Evolutionary conservation across 2,329 filamentous ascomycete species (phyloP).

Genomic region (Neofusicoccum umdonicola): DNA sequence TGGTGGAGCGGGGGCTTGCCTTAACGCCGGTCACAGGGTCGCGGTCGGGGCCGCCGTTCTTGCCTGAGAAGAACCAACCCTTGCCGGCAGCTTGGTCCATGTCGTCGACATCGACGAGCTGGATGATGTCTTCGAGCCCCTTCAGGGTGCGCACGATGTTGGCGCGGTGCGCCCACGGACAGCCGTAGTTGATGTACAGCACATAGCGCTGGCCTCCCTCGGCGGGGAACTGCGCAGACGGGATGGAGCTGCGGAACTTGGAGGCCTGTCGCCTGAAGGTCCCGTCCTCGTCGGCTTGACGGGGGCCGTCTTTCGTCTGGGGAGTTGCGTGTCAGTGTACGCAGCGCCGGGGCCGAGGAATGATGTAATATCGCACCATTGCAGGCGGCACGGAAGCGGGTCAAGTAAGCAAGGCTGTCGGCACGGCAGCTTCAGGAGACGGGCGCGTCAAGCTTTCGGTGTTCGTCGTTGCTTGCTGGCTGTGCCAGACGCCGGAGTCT

Average conservation of each 20-base stretch:
- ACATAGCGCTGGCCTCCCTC: conserved; percentile 54
- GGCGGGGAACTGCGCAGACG: conserved; percentile 53
- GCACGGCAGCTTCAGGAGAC: no score
- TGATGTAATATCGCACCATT: neutral
- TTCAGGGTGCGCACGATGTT: conserved; percentile 50
- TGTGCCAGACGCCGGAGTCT: neutral
- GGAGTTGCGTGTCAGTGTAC: neutral
- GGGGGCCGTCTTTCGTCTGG: conserved; percentile 4
- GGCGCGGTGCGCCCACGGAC: conserved; percentile 59
- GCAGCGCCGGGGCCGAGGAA: neutral
- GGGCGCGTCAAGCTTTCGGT: no score
- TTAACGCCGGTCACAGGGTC: conserved; percentile 31
- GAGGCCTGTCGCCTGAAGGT: conserved; percentile 58
- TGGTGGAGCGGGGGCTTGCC: conserved; percentile 18
- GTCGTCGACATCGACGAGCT: conserved; percentile 42
- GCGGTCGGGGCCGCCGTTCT: conserved; percentile 26
- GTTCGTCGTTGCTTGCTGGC: no score
- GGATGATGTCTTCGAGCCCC: conserved; percentile 48
- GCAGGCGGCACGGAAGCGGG: neutral
- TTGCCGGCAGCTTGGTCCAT: conserved; percentile 19
- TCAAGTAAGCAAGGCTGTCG: no score
- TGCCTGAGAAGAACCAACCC: conserved; percentile 32
- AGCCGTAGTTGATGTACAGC: conserved; percentile 58
- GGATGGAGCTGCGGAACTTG: conserved; percentile 55
- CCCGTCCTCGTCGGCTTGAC: conserved; percentile 46